Percentiles rank a stretch among this genome's conserved stretches.
These are phyloP conservation scores for Phytophthora fragariae DNA, from an alignment of 352 stramenopile species.

Conservation along the genomic window DNA sequence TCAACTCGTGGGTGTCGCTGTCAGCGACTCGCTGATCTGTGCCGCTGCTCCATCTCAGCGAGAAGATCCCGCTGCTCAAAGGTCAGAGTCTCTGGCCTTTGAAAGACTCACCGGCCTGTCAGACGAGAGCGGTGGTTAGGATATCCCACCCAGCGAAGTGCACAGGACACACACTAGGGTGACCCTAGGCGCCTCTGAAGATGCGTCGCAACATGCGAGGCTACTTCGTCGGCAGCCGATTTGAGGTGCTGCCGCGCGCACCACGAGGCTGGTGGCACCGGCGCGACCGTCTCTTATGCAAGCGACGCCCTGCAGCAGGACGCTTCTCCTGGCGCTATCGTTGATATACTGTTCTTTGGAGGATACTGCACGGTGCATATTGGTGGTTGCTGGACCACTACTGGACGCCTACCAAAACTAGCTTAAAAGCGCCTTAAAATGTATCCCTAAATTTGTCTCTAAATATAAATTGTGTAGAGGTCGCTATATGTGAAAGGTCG, in stretches of 20 bases:
- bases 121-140: background rate
- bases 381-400: too few relatives aligned
- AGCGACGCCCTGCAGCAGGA: background rate
- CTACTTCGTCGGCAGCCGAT: constrained; percentile 11
- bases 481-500: too few relatives aligned
- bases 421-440: too few relatives aligned
- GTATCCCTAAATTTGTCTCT: too few relatives aligned
- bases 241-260: constrained; percentile 5
- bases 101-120: background rate
- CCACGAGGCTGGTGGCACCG: background rate
- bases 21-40: background rate
- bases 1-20: background rate
- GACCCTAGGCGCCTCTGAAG: too few relatives aligned
- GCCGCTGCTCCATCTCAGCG: constrained; percentile 2
- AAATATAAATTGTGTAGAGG: too few relatives aligned
- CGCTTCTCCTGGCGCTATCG: too few relatives aligned
- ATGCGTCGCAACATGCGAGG: background rate
- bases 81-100: background rate
- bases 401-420: too few relatives aligned
- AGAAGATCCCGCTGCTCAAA: background rate
- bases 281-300: background rate
- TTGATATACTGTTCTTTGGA: too few relatives aligned
- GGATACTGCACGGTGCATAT: too few relatives aligned
- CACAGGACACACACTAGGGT: too few relatives aligned
- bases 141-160: constrained; percentile 8